Percentiles rank a stretch among this genome's conserved stretches.
Evolutionary conservation across 2,329 filamentous ascomycete genomes (phyloP).

Genomic region (Akanthomyces uredinophilus): DNA sequence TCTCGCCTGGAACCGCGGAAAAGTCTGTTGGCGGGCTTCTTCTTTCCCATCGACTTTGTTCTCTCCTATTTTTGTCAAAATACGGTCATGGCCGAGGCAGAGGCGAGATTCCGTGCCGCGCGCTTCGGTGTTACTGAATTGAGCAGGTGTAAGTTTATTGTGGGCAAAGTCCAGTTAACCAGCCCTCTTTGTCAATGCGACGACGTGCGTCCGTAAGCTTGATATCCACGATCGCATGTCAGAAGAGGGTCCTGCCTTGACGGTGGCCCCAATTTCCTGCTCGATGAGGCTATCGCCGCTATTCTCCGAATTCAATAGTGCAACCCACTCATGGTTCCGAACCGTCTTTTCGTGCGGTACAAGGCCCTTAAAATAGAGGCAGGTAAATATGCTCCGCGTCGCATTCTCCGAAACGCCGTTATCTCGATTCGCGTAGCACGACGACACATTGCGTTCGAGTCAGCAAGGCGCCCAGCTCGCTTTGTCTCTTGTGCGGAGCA

Average conservation of each 20-base stretch:
- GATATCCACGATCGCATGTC: not conserved
- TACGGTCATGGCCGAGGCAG: not conserved
- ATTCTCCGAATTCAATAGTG: slow-evolving; percentile 20
- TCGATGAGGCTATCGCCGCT: slow-evolving; percentile 6
- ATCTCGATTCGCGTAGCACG: slow-evolving; percentile 15
- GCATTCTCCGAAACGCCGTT: slow-evolving; percentile 25
- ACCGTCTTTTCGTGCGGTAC: slow-evolving; percentile 17
- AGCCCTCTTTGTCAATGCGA: not conserved
- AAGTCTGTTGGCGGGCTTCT: too few species aligned
- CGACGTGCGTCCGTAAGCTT: not conserved
- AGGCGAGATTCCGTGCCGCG: not conserved
- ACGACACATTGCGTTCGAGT: not conserved
- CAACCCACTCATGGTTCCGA: slow-evolving; percentile 23
- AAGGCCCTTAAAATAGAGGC: slow-evolving; percentile 24
- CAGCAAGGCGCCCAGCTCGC: not conserved
- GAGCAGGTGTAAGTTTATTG: not conserved
- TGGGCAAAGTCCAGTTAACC: not conserved
- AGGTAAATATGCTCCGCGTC: slow-evolving; percentile 26
- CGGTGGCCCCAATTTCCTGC: not conserved
- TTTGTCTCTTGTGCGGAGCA: not conserved
- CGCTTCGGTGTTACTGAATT: not conserved
- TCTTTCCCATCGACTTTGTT: too few species aligned
- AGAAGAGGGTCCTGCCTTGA: not conserved
- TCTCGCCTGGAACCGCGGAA: not conserved
- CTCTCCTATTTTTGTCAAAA: too few species aligned